Base-by-base conservation (phyloP, 2,329 filamentous ascomycete species). In the Truncatella angustata region DNA sequence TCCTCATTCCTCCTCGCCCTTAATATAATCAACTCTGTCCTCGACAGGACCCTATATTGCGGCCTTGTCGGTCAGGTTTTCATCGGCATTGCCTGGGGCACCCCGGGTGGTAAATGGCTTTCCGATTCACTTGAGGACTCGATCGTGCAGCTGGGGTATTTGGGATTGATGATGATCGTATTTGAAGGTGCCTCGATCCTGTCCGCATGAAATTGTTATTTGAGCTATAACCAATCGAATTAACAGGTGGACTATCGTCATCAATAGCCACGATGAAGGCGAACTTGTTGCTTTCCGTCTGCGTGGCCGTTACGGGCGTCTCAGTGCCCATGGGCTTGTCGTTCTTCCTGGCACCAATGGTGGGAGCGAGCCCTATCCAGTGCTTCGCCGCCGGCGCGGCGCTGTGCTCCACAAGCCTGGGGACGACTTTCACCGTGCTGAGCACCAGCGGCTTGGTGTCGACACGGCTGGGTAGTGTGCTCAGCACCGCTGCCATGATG, bases 401-500 rank as follows among this genome's bases (percentile, higher is more conserved):
- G 0, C 71, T 92, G 0, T 90, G 85, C 60, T 87, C 87, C 1
- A 93, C 88, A 1, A 88, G 84, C 51, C 72, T 92, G 0, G 88
- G 88, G 4, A 92, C 88, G 0, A 87, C 83, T 0, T 86, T 87
- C 57, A 80, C 82, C 0, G 77, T 87, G 3, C 68, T 87, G 42
- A 48, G 69, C 11, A 65, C 71, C 0, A 76, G 73, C 20, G 75
- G 75, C 0, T 67, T 78, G 3, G 65, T 64, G 1, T 58, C 65
- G 1, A 75, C 75, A 2, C 69, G 77, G 6, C 63, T 80, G 4
- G 78, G 90, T 71, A 52, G 83, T 70, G 80, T 94, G 0, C 74
- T 91, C 0, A 81, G 82, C 2, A 85, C 81, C 53, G 88, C 88
- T 1, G 90, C 89, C 0, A 89, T 94, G 81, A 81, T 94, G 70